phyloP scores from a whole-genome alignment of 129 eudicot species.

The Flaveria brownii region DNA sequence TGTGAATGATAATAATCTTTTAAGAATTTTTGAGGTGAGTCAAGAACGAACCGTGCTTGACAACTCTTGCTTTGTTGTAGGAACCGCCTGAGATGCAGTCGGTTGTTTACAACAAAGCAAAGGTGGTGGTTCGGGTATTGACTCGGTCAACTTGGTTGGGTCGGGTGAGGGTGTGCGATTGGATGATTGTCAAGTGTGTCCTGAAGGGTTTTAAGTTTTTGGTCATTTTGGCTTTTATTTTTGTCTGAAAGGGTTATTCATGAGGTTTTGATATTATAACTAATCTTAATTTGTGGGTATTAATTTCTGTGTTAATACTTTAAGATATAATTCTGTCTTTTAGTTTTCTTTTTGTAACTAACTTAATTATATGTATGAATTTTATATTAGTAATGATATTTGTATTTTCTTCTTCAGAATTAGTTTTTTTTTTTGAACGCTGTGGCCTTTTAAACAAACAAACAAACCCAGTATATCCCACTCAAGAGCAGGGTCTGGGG shows the following conservation, averaged over 20 bases:
- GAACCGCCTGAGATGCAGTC: neutral
- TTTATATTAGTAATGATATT: neutral
- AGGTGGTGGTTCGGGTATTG: slow-evolving; percentile 99
- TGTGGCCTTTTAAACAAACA: no score
- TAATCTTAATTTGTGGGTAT: slow-evolving; percentile 35
- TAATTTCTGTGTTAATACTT: slow-evolving; percentile 15
- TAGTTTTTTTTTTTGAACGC: no score
- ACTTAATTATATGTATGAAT: neutral
- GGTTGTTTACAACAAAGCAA: slow-evolving; percentile 34
- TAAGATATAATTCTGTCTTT: neutral
- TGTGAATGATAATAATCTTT: slow-evolving; percentile 29
- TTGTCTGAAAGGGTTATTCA: slow-evolving; percentile 45
- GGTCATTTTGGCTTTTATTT: slow-evolving; percentile 18
- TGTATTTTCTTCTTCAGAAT: no score
- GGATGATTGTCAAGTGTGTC: slow-evolving; percentile 16
- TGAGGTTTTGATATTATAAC: slow-evolving; percentile 34
- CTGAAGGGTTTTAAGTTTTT: slow-evolving; percentile 35
- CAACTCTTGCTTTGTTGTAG: slow-evolving; percentile 53
- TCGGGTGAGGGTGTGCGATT: slow-evolving; percentile 27
- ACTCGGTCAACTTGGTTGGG: slow-evolving; percentile 60
- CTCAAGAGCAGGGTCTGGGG: no score
- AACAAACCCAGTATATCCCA: no score
- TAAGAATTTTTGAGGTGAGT: slow-evolving; percentile 65
- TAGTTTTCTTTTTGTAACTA: neutral
- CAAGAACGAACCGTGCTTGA: slow-evolving; percentile 98